A percentile compares a stretch with the other conserved stretches of the same genome.
phyloP scores from a whole-genome alignment of 2,329 filamentous ascomycete genomes.

The Chaetomium strumarium region DNA sequence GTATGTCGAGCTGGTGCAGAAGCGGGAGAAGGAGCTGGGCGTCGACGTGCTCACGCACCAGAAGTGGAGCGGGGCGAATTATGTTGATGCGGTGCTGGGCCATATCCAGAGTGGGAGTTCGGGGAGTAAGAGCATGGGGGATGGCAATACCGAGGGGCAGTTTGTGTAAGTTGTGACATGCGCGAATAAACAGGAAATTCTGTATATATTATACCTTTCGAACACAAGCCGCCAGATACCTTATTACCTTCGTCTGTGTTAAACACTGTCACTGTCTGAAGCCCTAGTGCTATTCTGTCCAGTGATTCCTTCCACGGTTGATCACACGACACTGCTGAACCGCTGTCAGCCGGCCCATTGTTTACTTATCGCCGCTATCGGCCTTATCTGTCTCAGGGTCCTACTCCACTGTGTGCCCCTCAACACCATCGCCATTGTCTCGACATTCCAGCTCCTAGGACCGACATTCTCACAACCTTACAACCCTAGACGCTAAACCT shows the following conservation, averaged over 20 bases:
- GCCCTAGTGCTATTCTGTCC: too few species aligned
- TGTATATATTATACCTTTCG: neutral
- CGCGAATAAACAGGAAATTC: neutral
- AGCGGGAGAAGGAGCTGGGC: slow-evolving; percentile 80
- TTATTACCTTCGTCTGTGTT: too few species aligned
- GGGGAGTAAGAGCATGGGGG: slow-evolving; percentile 87
- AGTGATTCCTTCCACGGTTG: too few species aligned
- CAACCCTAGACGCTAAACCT: too few species aligned
- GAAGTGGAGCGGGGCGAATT: slow-evolving; percentile 65
- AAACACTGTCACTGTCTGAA: too few species aligned
- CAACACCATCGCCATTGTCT: neutral
- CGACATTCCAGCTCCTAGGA: neutral
- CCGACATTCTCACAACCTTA: too few species aligned
- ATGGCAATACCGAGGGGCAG: slow-evolving; percentile 81
- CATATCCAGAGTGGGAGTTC: slow-evolving; percentile 88
- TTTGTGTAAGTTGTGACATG: slow-evolving; percentile 33
- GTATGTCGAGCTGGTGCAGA: slow-evolving; percentile 91
- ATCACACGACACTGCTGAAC: too few species aligned
- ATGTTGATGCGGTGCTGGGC: slow-evolving; percentile 85
- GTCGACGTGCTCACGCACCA: slow-evolving; percentile 94
- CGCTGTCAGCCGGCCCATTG: neutral
- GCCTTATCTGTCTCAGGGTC: neutral
- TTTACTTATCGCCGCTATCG: neutral
- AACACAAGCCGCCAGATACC: too few species aligned
- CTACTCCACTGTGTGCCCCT: neutral